These are phyloP conservation scores for Colletotrichum sp. DNA, from an alignment of 2,329 filamentous ascomycete species.

Conservation along the genomic window DNA sequence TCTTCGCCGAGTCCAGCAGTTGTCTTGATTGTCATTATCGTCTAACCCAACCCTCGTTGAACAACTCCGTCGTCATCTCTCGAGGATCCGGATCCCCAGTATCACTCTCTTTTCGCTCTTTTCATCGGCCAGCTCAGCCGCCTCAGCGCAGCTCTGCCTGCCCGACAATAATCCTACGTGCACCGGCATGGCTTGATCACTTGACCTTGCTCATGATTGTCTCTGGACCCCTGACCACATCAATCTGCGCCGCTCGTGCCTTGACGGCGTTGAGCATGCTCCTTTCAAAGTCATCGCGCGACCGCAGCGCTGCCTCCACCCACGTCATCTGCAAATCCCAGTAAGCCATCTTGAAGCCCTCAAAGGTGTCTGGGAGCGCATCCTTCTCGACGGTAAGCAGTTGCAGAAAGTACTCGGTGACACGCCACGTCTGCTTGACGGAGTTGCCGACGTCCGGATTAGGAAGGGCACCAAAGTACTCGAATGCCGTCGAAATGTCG, in stretches of 20 bases:
- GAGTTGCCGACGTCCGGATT: slow-evolving; percentile 71
- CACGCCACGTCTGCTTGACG: slow-evolving; percentile 92
- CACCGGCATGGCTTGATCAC: slow-evolving; percentile 40
- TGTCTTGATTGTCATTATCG: neutral
- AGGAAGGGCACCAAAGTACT: slow-evolving; percentile 79
- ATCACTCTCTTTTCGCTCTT: neutral
- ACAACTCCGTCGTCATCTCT: neutral
- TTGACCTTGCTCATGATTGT: slow-evolving; percentile 96
- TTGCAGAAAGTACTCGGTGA: slow-evolving; percentile 82
- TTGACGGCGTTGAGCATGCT: slow-evolving; percentile 89
- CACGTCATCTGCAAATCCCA: slow-evolving; percentile 95
- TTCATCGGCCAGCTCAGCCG: neutral
- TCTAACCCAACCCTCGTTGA: neutral
- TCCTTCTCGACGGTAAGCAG: slow-evolving; percentile 80
- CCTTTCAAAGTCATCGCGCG: slow-evolving; percentile 92
- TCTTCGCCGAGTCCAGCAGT: neutral
- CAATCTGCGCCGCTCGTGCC: slow-evolving; percentile 83
- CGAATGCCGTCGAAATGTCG: slow-evolving; percentile 88
- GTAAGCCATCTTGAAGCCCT: slow-evolving; percentile 82
- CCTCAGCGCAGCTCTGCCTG: neutral
- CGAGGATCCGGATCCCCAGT: neutral
- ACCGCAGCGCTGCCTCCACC: slow-evolving; percentile 90
- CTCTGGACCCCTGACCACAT: slow-evolving; percentile 80
- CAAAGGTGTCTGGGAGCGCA: slow-evolving; percentile 78
- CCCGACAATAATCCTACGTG: neutral